Evolutionary conservation across 805 yeast genomes (phyloP).

Genomic region (Metschnikowia lochheadii): DNA sequence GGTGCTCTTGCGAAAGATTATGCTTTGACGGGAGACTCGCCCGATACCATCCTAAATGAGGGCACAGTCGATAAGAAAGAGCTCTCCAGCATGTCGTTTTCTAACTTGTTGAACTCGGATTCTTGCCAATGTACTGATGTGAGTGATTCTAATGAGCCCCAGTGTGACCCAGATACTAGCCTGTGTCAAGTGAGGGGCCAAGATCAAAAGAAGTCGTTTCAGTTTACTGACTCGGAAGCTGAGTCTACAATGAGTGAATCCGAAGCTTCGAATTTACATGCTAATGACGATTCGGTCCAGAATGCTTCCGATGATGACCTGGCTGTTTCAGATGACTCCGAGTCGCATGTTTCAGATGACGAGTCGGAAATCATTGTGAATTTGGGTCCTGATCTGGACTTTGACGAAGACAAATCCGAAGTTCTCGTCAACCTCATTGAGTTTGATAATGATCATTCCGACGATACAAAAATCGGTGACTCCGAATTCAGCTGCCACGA

Average conservation of each 20-base stretch:
- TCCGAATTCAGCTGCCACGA: not conserved
- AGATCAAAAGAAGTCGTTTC: too few species aligned
- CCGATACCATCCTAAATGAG: not conserved
- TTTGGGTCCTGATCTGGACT: not conserved
- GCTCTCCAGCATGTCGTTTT: not conserved
- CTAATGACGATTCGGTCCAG: not conserved
- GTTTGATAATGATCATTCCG: not conserved
- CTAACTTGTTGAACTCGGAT: slow-evolving; percentile 1
- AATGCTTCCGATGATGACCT: not conserved
- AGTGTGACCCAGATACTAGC: not conserved
- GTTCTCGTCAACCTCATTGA: slow-evolving; percentile 1
- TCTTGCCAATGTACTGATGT: slow-evolving; percentile 2
- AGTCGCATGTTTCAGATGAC: not conserved
- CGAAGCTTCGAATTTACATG: not conserved
- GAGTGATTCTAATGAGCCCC: not conserved
- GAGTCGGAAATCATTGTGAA: slow-evolving; percentile 1
- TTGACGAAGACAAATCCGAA: not conserved
- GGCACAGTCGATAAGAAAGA: too few species aligned
- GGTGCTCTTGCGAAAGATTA: not conserved
- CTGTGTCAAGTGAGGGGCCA: not conserved
- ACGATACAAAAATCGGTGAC: not conserved
- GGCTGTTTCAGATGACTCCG: too few species aligned
- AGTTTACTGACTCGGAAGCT: not conserved
- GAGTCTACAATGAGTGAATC: not conserved
- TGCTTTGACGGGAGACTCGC: not conserved